Conservation (phyloP, 2,329 filamentous ascomycete species). For the Dryadomyces quercus-mongolicae region DNA sequence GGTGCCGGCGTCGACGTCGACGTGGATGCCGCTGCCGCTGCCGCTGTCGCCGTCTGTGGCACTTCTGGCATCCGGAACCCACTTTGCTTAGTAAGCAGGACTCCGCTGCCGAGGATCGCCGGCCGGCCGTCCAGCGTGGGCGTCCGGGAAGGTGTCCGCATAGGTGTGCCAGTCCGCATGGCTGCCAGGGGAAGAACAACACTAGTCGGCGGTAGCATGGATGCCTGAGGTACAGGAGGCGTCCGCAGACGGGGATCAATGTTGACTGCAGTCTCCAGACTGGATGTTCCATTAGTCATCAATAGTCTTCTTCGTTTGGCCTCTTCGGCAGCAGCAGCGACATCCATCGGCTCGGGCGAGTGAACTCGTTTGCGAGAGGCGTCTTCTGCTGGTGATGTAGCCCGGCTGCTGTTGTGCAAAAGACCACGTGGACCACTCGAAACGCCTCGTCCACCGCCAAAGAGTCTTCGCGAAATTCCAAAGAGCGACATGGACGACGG, state of each 20-base stretch:
- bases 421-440: background rate
- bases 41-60: background rate
- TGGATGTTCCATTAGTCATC: background rate
- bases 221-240: background rate
- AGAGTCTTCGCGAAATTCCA: background rate
- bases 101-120: background rate
- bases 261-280: background rate
- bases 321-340: background rate
- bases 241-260: background rate
- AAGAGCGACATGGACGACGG: background rate
- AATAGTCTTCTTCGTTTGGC: background rate
- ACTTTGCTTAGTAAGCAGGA: too few species aligned
- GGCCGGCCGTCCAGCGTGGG: background rate
- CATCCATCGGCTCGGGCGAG: background rate
- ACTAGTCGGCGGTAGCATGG: background rate
- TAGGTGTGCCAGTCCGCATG: background rate
- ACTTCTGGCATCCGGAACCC: background rate
- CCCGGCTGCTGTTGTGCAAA: background rate
- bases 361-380: background rate
- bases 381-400: background rate
- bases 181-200: background rate
- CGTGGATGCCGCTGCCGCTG: constrained; percentile 1
- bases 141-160: background rate
- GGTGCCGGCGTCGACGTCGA: too few species aligned
- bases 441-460: background rate